Conservation (phyloP, 2,329 filamentous ascomycete genomes). For the Stachybotrys chartarum region DNA sequence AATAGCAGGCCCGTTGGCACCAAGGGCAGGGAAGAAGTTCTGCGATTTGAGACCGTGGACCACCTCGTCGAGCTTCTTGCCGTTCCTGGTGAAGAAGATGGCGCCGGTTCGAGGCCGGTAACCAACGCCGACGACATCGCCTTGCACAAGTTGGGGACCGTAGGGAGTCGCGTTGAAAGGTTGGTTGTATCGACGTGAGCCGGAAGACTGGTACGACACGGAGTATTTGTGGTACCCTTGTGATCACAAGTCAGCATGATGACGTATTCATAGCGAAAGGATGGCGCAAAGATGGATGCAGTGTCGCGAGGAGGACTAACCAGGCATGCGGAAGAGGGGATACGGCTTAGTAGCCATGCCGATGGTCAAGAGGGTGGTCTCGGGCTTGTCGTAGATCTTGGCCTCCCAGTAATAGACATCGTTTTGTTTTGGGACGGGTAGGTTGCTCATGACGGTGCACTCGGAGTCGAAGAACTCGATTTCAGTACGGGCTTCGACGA, state of each 20-base stretch:
- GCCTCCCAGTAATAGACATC: constrained; percentile 99
- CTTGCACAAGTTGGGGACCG: constrained; percentile 79
- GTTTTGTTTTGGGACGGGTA: constrained; percentile 96
- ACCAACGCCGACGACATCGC: constrained; percentile 91
- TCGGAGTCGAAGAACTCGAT: constrained; percentile 99
- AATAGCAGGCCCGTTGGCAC: constrained; percentile 85
- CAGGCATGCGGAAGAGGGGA: constrained; percentile 86
- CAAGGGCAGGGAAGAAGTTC: constrained; percentile 97
- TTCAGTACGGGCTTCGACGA: constrained; percentile 91
- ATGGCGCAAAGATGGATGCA: neutral
- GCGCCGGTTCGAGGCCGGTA: constrained; percentile 92
- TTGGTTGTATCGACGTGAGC: constrained; percentile 84
- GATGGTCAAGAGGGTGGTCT: constrained; percentile 77
- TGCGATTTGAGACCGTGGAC: constrained; percentile 87
- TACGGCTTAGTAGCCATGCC: constrained; percentile 97
- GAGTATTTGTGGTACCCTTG: constrained; percentile 84
- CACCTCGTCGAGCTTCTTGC: constrained; percentile 93
- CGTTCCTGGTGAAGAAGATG: constrained; percentile 97
- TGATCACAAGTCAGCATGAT: constrained; percentile 10
- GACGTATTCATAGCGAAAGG: neutral
- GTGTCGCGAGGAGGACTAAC: constrained; percentile 41
- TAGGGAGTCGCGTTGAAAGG: constrained; percentile 77
- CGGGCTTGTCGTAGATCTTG: constrained; percentile 97
- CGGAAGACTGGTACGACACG: constrained; percentile 82
- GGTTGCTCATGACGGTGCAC: constrained; percentile 93